Evolutionary conservation across 495 filamentous ascomycete species (phyloP).

Genomic region (Penicillium taxi): DNA sequence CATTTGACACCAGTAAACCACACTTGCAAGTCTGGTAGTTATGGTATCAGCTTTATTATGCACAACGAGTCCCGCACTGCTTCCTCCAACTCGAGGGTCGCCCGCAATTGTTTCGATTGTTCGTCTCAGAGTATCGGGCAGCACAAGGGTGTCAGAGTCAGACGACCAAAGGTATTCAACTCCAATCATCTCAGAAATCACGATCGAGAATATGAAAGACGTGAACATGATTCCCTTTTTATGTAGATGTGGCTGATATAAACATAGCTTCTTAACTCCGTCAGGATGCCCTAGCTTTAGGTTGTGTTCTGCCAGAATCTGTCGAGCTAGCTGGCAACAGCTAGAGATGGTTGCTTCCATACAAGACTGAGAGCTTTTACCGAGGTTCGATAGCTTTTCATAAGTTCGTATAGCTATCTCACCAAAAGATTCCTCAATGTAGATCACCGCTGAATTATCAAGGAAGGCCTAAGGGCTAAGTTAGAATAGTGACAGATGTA

Average conservation of each 20-base stretch:
- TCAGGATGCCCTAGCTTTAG: conserved; percentile 10
- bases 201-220: conserved; percentile 26
- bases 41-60: conserved; percentile 22
- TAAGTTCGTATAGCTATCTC: conserved; percentile 25
- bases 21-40: conserved; percentile 21
- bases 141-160: conserved; percentile 26
- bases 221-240: conserved; percentile 32
- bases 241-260: conserved; percentile 27
- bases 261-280: conserved; percentile 16
- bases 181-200: conserved; percentile 23
- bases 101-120: conserved; percentile 25
- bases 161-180: conserved; percentile 30
- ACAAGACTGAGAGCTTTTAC: conserved; percentile 11
- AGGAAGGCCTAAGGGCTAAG: conserved; percentile 25
- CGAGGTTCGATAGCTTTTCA: conserved; percentile 14
- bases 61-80: conserved; percentile 24
- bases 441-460: conserved; percentile 17
- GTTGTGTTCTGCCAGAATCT: conserved; percentile 15
- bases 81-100: conserved; percentile 22
- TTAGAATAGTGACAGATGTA: no score
- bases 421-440: conserved; percentile 23
- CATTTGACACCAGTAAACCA: conserved; percentile 27
- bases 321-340: conserved; percentile 19
- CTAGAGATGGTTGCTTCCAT: conserved; percentile 17
- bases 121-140: conserved; percentile 16